Evolutionary conservation across 1,284 basidiomycete species (phyloP), one percentile per base, ranked within the genome.

Genomic region (Malassezia slooffiae): DNA sequence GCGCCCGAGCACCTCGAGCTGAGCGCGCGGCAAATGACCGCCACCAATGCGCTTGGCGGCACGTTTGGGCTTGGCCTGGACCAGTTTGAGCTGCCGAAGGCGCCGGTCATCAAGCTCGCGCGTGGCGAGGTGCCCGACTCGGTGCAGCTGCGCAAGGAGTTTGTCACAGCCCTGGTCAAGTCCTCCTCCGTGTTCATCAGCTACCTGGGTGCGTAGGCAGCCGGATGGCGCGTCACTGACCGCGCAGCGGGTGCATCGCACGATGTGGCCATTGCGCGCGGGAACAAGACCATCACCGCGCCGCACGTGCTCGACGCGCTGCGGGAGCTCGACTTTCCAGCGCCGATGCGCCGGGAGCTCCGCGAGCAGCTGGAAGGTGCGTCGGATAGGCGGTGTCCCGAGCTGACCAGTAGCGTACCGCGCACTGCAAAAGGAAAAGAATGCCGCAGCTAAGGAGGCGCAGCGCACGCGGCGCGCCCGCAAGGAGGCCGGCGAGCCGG

Each of bases 271-370:
- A 16, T 45, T 4, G 50, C 47, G 8, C 41, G 37, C 9, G 50
- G 50, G 3, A 48, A 50, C 38, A 53, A 53, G 38, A 53, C 50
- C 13, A 48, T 53, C 16, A 20, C 42, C 3, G 50, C 50, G 5
- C 26, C 38, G 6, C 34, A 43, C 26, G 50, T 53, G 13, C 26
- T 50, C 16, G 43, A 41, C 24, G 50, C 50, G 15, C 28, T 53
- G 29, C 47, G 47, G 10, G 50, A 53, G 29, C 40, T 48, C 28
- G 50, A 49, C 13, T 53, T 53, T 31, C 50, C 50, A 5, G 23
- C 35, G 7, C 13, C 37, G 9, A 49, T 49, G 38, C 36, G 38
- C n/a, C 22, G 32, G 16, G 47, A 50, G 34, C 47, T 53, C n/a
- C 41, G 46, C 20, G 38, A 40, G 21, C 41, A 48, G 21, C 33